Evolutionary conservation across 1,284 basidiomycete genomes (phyloP).

Genomic region (Peniophora sp.): DNA sequence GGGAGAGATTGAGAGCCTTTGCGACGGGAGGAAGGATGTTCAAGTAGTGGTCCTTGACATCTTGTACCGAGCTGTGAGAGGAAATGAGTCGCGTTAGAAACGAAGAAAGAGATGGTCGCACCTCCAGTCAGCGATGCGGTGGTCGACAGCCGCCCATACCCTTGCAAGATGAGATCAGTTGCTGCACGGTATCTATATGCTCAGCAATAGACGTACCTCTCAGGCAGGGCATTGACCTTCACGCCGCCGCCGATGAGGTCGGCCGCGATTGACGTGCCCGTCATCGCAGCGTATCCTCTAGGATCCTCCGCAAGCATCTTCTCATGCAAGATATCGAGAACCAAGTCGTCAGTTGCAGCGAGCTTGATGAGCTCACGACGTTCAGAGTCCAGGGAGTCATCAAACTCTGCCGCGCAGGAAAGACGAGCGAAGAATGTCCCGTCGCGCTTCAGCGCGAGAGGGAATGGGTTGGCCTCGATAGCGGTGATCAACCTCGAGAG

Average conservation of each 20-base stretch:
- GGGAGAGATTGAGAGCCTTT: conserved; percentile 35
- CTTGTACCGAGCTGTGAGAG: conserved; percentile 9
- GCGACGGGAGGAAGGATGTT: conserved; percentile 24
- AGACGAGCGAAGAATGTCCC: conserved; percentile 19
- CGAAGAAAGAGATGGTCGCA: conserved; percentile 11
- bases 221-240: conserved; percentile 38
- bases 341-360: conserved; percentile 17
- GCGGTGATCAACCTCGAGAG: conserved; percentile 25
- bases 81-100: not conserved
- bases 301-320: not conserved
- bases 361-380: conserved; percentile 20
- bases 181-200: no score
- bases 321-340: conserved; percentile 6
- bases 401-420: conserved; percentile 22
- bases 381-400: conserved; percentile 20
- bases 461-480: conserved; percentile 29
- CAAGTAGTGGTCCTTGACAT: conserved; percentile 20
- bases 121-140: conserved; percentile 42
- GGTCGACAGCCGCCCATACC: conserved; percentile 31
- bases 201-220: conserved; percentile 11
- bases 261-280: conserved; percentile 43
- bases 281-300: conserved; percentile 14
- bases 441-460: conserved; percentile 11
- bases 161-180: no score
- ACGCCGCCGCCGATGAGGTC: conserved; percentile 40